Evolutionary conservation across 768 basidiomycete species (phyloP).

Genomic region (Termitomyces sp.): DNA sequence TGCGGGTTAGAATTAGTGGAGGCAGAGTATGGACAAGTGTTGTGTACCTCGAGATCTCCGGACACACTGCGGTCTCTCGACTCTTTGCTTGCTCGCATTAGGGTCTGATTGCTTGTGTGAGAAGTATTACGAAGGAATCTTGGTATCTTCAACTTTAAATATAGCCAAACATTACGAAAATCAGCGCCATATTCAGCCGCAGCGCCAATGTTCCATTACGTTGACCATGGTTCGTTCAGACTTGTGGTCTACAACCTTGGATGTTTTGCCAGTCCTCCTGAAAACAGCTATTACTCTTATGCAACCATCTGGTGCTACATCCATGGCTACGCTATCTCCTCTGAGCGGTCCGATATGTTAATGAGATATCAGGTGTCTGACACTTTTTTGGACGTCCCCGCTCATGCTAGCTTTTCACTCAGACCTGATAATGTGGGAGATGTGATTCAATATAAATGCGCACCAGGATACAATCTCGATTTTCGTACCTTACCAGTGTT

Average conservation of each 20-base stretch:
- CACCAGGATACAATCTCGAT: slow-evolving; percentile 25
- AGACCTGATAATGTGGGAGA: slow-evolving; percentile 13
- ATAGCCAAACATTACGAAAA: slow-evolving; percentile 9
- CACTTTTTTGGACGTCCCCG: not conserved
- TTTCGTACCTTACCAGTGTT: slow-evolving; percentile 39
- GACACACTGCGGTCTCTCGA: slow-evolving; percentile 62
- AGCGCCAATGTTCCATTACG: too few relatives aligned
- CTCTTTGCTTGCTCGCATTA: slow-evolving; percentile 45
- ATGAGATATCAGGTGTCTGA: too few relatives aligned
- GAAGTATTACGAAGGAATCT: slow-evolving; percentile 34
- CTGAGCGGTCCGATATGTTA: too few relatives aligned
- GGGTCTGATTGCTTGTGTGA: slow-evolving; percentile 34
- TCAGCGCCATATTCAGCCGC: too few relatives aligned
- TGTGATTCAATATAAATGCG: slow-evolving; percentile 32
- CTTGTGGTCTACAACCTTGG: too few relatives aligned
- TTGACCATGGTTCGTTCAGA: too few relatives aligned
- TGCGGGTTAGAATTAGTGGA: slow-evolving; percentile 17
- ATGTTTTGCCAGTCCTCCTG: too few relatives aligned
- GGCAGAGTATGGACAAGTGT: not conserved
- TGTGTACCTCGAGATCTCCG: slow-evolving; percentile 48
- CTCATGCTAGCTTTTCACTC: not conserved
- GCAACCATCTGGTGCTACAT: too few relatives aligned
- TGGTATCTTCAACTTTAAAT: slow-evolving; percentile 9
- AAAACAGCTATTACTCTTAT: too few relatives aligned
- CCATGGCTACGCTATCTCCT: too few relatives aligned